Evolutionary conservation across 768 basidiomycete species (phyloP), one percentile per base, ranked within the genome.

Genomic region (Pulveroboletus sp.): DNA sequence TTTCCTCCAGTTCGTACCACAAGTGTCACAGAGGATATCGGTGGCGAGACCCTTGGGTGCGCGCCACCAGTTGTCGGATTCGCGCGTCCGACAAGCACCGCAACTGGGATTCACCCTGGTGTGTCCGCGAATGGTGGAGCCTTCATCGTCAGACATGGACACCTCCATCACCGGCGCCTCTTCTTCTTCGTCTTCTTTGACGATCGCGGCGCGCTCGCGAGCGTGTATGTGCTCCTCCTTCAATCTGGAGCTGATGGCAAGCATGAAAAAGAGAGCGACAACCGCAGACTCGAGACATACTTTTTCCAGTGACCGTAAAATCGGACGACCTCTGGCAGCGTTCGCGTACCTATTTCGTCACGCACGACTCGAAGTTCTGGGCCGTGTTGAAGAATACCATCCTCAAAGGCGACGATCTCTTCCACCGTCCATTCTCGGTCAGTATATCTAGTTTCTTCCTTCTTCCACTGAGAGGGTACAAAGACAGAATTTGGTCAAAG

Each of bases 301-400:
- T 79, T 88, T 73, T 93, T 93, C 90, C 90, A 93, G 52, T 80
- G 83, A 4, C 83, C 86, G 58, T 89, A 93, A 68, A 83, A 91
- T 16, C 89, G 80, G 24, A 93, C 89, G 6, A 91, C 80, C 60
- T 93, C 91, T 24, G 79, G 73, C 61, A 90, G 77, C 1, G 82
- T 73, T 48, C 89, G 74, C 3, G 82, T 79, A 20, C 75, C 76
- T 36, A 93, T 76, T 61, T 90, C 87, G 24, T 89, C 86, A 43
- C 83, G 74, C 22, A 91, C 85, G 5, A 80, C 78, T 34, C 88
- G 82, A 45, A 93, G 81, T 62, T 93, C 90, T 12, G 89, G 85
- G 26, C 87, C 86, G 55, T 89, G 80, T n/a, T 73, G 70, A 41
- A 72, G 58, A 40, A 91, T 85, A 5, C 78, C 86, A 55, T 87